A percentile compares a stretch with the other conserved stretches of the same genome.
These are phyloP conservation scores for Musa balbisiana DNA, from an alignment of 202 grass and related monocot genomes.

Conservation along the genomic window DNA sequence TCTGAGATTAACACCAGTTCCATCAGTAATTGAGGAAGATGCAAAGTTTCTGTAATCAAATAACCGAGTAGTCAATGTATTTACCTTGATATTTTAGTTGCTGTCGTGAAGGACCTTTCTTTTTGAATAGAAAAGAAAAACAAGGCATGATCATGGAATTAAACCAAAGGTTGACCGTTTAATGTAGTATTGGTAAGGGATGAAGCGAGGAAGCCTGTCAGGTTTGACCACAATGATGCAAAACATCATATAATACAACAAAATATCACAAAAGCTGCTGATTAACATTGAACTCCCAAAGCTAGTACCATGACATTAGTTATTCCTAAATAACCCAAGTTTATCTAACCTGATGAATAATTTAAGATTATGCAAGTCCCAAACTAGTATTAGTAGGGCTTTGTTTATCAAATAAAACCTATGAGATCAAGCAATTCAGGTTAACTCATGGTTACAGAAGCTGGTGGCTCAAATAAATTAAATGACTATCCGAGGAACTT, in stretches of 20 bases:
- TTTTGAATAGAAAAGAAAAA: slow-evolving; percentile 11
- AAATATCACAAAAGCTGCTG: too few relatives aligned
- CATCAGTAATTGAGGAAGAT: not conserved
- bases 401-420: too few relatives aligned
- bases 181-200: not conserved
- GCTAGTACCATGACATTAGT: too few relatives aligned
- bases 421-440: too few relatives aligned
- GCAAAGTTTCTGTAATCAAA: not conserved
- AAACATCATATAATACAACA: not conserved
- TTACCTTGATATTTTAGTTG: slow-evolving; percentile 5
- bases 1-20: slow-evolving; percentile 22
- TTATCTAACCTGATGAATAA: too few relatives aligned
- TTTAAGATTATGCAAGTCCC: too few relatives aligned
- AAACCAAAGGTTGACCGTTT: not conserved
- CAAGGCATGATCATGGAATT: slow-evolving; percentile 3
- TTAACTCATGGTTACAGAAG: too few relatives aligned
- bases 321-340: too few relatives aligned
- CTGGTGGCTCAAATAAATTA: too few relatives aligned
- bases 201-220: not conserved
- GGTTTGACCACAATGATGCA: not conserved
- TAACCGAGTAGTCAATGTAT: not conserved
- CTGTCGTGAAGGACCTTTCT: not conserved
- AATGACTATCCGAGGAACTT: too few relatives aligned
- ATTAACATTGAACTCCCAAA: too few relatives aligned
- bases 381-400: too few relatives aligned